Base-by-base conservation (phyloP, 805 yeast genomes). In the Vanderwaltozyma polyspora region DNA sequence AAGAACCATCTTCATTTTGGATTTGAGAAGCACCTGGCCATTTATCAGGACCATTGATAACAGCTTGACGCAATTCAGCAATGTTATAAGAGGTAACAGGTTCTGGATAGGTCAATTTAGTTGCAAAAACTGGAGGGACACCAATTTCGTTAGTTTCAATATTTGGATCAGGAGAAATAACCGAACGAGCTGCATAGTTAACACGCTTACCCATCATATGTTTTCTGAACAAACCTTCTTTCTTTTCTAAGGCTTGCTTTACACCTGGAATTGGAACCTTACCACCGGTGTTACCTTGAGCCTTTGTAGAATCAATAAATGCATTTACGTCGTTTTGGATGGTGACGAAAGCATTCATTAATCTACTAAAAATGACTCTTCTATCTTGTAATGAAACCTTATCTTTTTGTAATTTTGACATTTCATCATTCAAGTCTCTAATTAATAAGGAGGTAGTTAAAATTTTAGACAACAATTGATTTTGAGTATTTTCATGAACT, bases 181-280 rank as follows among this genome's bases (percentile, higher is more conserved):
- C 99, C 8, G 98, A 89, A 64, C 99, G 85, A 33, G 98, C 98
- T 35, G 97, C 95, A 54, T 84, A 89, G 60, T 91, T 93, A 40
- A 91, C 99, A 68, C 99, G 86, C 70, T 91, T 91, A 58, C 99
- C 99, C 99, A 91, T 91, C 98, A 91, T 91, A 56, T 91, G 95
- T 59, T 89, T 91, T 68, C 99, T 76, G 70, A 91, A 91, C 44
- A 89, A 68, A 57, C 99, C 99, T 63, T 91, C 99, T 59, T 91
- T 91, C 76, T 91, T 89, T 62, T 91, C 99, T 53, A 91, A 68
- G 9, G 95, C 94, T 67, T 91, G 98, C 59, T 91, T 91, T 51
- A 91, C 76, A 66, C 99, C 99, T 2, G 99, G 99, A 26, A 74
- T 72, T 18, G 95, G 87, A 23, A 51, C 50, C 32, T 73, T 62